phyloP scores from a whole-genome alignment of 2,329 filamentous ascomycete species.

The Periglandula ipomoeae region DNA sequence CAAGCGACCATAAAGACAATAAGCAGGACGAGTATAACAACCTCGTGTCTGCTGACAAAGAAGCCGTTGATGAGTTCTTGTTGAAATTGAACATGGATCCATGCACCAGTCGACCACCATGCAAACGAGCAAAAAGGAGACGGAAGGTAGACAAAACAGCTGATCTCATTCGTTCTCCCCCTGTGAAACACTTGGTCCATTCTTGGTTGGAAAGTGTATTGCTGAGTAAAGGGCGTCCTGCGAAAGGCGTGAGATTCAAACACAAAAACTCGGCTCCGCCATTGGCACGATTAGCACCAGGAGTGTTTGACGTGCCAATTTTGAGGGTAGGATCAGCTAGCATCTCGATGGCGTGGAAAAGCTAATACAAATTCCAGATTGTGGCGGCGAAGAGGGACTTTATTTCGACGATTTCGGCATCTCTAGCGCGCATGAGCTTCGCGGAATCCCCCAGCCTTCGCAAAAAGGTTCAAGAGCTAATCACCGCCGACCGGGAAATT shows the following conservation, averaged over 20 bases:
- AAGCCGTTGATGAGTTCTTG: slow-evolving; percentile 21
- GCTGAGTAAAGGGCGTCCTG: slow-evolving; percentile 15
- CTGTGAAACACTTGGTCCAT: not conserved
- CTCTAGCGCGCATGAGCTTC: slow-evolving; percentile 22
- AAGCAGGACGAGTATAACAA: slow-evolving; percentile 9
- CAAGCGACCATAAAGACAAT: not conserved
- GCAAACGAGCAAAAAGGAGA: not conserved
- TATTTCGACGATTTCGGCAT: slow-evolving; percentile 20
- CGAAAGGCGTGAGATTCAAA: slow-evolving; percentile 13
- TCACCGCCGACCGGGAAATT: not conserved
- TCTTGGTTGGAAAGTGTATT: slow-evolving; percentile 18
- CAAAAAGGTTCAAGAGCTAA: slow-evolving; percentile 16
- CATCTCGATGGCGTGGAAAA: not conserved
- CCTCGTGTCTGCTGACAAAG: slow-evolving; percentile 16
- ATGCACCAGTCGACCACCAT: not conserved
- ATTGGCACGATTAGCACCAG: slow-evolving; percentile 22
- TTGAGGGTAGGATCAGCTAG: slow-evolving; percentile 19
- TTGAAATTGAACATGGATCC: slow-evolving; percentile 12
- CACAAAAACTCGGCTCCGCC: slow-evolving; percentile 12
- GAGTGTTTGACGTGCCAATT: slow-evolving; percentile 27
- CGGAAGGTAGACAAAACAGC: not conserved
- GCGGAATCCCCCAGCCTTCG: slow-evolving; percentile 26
- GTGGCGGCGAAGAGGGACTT: slow-evolving; percentile 18
- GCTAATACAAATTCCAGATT: slow-evolving; percentile 13
- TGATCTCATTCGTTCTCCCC: not conserved